Evolutionary conservation across 495 filamentous ascomycete genomes (phyloP).

Genomic region (Aspergillus sparsus): DNA sequence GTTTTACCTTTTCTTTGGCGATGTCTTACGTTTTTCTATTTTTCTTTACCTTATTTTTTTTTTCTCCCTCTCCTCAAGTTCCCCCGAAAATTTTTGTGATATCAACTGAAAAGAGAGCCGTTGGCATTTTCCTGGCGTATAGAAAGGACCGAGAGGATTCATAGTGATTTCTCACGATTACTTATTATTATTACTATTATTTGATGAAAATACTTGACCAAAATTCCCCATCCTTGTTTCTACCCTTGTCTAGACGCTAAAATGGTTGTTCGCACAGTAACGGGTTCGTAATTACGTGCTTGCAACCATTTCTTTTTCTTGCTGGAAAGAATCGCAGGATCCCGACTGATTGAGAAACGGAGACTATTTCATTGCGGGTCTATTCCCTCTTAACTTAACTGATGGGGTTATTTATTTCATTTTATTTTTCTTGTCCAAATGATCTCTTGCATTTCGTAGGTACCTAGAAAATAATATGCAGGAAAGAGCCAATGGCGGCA

Average conservation of each 20-base stretch:
- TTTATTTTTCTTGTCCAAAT: too few species aligned
- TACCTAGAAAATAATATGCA: too few species aligned
- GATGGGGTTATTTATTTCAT: too few species aligned
- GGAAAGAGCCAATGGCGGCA: too few species aligned
- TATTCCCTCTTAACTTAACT: too few species aligned
- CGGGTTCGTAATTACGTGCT: too few species aligned
- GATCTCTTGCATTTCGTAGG: not conserved
- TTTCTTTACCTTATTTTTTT: conserved; percentile 15
- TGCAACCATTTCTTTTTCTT: too few species aligned
- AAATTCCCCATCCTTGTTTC: conserved; percentile 1
- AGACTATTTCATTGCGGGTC: not conserved
- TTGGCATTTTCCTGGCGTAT: conserved; percentile 33
- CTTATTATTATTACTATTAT: conserved; percentile 13
- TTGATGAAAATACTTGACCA: not conserved
- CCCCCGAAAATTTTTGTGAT: conserved; percentile 19
- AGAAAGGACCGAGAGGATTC: conserved; percentile 18
- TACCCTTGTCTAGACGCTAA: conserved; percentile 7
- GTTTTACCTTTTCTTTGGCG: conserved; percentile 18
- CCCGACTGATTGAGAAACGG: not conserved
- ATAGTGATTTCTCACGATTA: conserved; percentile 2
- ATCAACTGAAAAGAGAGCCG: conserved; percentile 24
- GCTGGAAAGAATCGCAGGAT: too few species aligned
- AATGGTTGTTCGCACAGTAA: not conserved
- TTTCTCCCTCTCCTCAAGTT: not conserved
- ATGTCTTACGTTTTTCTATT: not conserved